Evolutionary conservation across 2,329 filamentous ascomycete genomes (phyloP), one percentile per base, ranked within the genome.

Genomic region (Xylariales sp.): DNA sequence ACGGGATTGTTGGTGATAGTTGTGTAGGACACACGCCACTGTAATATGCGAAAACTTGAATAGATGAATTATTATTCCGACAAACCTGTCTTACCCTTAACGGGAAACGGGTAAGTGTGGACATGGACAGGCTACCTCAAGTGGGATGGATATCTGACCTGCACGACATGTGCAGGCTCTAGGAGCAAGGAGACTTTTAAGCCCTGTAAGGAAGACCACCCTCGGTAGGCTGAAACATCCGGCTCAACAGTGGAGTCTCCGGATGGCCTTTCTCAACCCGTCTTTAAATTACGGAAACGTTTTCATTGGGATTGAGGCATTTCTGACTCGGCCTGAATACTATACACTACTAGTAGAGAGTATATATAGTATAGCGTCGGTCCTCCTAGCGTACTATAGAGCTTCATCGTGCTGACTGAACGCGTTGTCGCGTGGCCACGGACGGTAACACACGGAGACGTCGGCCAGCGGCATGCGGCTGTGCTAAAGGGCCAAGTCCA

Each of bases 161-260:
- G 52, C 52, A 41, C 54, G 39, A 59, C 30, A 54, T 43, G 46
- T 45, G 64, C 64, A 63, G 64, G 63, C 28, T n/a, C 39, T 8
- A 34, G 8, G 32, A 34, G 41, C 59, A 57, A 36, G 39, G 46
- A 50, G 39, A 23, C 55, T 55, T 60, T 50, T 54, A 63, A 43
- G 30, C 41, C 59, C 59, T 34, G 55, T 34, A 48, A 48, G 55
- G 55, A 64, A 39, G 55, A 59, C 18, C 45, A 14, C 61, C 36
- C 58, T 65, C 52, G 48, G 48, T 62, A 53, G 64, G 64, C 64
- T 69, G 67, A 69, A 69, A 69, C 67, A 50, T 45, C 57, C 59
- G 64, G 64, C 12, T 62, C 34, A 43, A 55, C 30, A n/a, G 67
- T 69, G 64, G 67, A 55, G 61, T 55, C 46, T 34, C 28, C 16